A percentile compares a stretch with the other conserved stretches of the same genome.
phyloP scores from a whole-genome alignment of 2,329 filamentous ascomycete species.

The Trichoderma cornu-damae region DNA sequence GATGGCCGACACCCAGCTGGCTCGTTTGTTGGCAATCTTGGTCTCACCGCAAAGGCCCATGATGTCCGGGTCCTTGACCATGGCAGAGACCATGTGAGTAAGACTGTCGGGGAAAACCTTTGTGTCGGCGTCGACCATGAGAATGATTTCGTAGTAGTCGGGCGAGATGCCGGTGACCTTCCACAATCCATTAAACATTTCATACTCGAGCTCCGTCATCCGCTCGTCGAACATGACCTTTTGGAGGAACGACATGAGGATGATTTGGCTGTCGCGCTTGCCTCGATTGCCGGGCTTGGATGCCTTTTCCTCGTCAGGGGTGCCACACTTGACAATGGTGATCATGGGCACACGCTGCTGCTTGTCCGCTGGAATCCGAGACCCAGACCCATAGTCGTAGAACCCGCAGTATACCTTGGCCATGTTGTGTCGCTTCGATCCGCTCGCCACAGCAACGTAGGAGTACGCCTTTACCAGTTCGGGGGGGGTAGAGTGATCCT shows the following conservation, averaged over 20 bases:
- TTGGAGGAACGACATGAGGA: conserved; percentile 98
- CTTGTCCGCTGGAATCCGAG: conserved; percentile 72
- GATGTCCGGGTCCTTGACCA: conserved; percentile 98
- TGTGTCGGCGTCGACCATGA: conserved; percentile 99
- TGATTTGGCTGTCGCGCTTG: conserved; percentile 98
- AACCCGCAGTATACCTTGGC: conserved; percentile 97
- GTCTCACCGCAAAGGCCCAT: conserved; percentile 99
- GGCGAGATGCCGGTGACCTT: conserved; percentile 97
- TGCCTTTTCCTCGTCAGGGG: conserved; percentile 73
- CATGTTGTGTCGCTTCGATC: conserved; percentile 98
- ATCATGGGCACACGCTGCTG: conserved; percentile 98
- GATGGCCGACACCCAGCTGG: conserved; percentile 93
- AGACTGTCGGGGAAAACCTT: conserved; percentile 98
- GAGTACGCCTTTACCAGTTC: conserved; percentile 87
- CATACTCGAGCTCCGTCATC: conserved; percentile 98
- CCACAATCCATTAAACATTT: conserved; percentile 99
- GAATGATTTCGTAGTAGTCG: conserved; percentile 94
- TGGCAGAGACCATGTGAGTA: conserved; percentile 97
- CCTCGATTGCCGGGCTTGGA: conserved; percentile 94
- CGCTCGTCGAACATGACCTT: conserved; percentile 99
- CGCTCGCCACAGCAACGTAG: conserved; percentile 92
- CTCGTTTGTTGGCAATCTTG: conserved; percentile 97
- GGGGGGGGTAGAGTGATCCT: conserved; percentile 72
- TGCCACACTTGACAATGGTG: conserved; percentile 91
- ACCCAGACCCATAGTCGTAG: conserved; percentile 88